Evolutionary conservation across 805 yeast species (phyloP), one percentile per base, ranked within the genome.

Genomic region (Wickerhamiella allomyrinae): DNA sequence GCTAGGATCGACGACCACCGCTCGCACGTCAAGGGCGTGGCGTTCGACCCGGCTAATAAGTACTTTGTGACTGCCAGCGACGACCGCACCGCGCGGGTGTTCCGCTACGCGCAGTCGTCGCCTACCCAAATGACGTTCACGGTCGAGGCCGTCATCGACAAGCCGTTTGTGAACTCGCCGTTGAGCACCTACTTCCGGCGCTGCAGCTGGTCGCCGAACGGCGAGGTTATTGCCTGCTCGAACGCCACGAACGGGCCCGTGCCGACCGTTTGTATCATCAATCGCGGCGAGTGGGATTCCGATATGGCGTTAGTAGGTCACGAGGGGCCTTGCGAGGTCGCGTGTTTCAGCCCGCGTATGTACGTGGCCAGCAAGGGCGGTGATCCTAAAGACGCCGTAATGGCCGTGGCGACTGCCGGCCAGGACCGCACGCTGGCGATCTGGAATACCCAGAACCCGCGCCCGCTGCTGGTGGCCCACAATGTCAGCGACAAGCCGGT

Each of bases 41-140:
- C 89, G 1, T 91, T 91, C 60, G 99, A 91, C 58, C 99, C 99
- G 0, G 98, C 98, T 2, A 86, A 86, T 59, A 91, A 91, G 62
- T 91, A 85, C 59, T 91, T 91, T 65, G 96, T 95, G 7, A 89
- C 99, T 0, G 87, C 93, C 19, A 82, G 95, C 1, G 99, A 91
- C 61, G 99, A 91, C 61, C 69, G 98, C 55, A 80, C 95, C 0
- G 77, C 89, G 39, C 71, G 94, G 45, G 75, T 91, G 21, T 83
- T 89, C 57, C 69, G 96, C 44, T 91, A 87, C 58, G 85, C 85
- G 51, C 75, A 77, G 44, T 70, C 76, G 10, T 73, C 80, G 5
- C 67, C 73, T 6, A 55, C 65, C 1, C 93, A 80, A 47, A 69
- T 82, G 55, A 79, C 87, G 37, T 89, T 91, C 55, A 79, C 86